Evolutionary conservation across 495 filamentous ascomycete species (phyloP), one percentile per base, ranked within the genome.

Genomic region (Aspergillus funiculosus): DNA sequence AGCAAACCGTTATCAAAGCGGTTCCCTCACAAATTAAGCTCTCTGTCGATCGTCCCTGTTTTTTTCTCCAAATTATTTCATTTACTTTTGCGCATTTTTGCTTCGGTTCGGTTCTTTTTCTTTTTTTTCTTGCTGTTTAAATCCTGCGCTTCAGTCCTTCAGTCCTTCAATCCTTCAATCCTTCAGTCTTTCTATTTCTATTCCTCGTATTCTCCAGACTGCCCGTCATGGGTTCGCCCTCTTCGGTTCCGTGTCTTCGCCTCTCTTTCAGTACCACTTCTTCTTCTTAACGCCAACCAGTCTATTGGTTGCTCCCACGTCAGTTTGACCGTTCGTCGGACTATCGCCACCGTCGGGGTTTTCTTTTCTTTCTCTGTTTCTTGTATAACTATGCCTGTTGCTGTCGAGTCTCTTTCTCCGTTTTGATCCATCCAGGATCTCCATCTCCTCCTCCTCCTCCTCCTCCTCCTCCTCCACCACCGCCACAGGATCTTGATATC

Each of bases 41-140:
- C 20, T 39, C 45, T 17, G 48, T 44, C 41, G 51, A 58, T 54
- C 46, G 13, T 46, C 38, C 36, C 20, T 34, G 17, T 46, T 51
- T 43, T 31, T 58, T 52, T 47, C 26, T 32, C 24, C 34, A 47
- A 43, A 36, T 35, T 49, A 44, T 39, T 34, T 44, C 20, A 37
- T 15, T 29, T 35, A 29, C 30, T 42, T 24, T 39, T 14, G n/a
- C 21, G 18, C 15, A 21, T 32, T 48, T 29, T 56, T 24, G 41
- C 31, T 43, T 46, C 31, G 22, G 19, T 29, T 51, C 43, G 42
- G 43, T 35, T 51, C 15, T 46, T 24, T 44, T 31, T 47, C 35
- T 14, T 50, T 38, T 36, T 32, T 35, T 27, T 42, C 40, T 49
- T 19, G 22, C 17, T 22, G 25, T 24, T n/a, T 11, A 18, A 31